Conservation (phyloP, 2,329 filamentous ascomycete genomes). For the Hortaea werneckii region DNA sequence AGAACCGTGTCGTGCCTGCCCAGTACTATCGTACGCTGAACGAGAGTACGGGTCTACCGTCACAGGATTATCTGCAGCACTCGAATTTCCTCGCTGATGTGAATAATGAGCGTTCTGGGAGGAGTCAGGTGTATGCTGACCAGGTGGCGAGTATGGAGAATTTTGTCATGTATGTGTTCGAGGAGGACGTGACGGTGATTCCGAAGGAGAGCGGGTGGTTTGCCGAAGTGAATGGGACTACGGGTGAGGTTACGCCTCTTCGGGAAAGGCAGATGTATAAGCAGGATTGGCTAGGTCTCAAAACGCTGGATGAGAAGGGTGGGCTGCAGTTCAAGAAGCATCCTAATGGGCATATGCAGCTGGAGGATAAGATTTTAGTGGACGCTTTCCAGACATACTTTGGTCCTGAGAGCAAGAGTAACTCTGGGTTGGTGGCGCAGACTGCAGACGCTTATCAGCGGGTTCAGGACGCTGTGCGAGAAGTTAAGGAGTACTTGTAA, state of each 20-base stretch:
- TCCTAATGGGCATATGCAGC: slow-evolving; percentile 73
- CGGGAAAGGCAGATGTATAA: slow-evolving; percentile 63
- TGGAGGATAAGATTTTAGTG: slow-evolving; percentile 56
- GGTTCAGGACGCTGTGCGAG: background rate
- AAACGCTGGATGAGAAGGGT: slow-evolving; percentile 65
- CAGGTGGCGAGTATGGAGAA: slow-evolving; percentile 61
- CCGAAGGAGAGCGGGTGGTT: slow-evolving; percentile 92
- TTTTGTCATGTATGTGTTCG: slow-evolving; percentile 81
- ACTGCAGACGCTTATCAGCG: background rate
- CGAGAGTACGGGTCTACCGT: slow-evolving; percentile 43
- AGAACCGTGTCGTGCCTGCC: slow-evolving; percentile 73
- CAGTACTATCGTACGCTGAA: slow-evolving; percentile 79
- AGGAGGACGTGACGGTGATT: slow-evolving; percentile 72
- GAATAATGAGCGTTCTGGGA: slow-evolving; percentile 76
- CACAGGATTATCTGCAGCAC: slow-evolving; percentile 59
- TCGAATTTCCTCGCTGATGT: slow-evolving; percentile 91
- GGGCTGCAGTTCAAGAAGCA: slow-evolving; percentile 65
- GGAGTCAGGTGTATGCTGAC: slow-evolving; percentile 64
- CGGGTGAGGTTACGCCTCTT: slow-evolving; percentile 53
- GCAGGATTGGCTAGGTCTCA: slow-evolving; percentile 90
- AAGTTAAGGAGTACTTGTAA: background rate
- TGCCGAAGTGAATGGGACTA: slow-evolving; percentile 65
- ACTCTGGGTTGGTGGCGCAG: background rate
- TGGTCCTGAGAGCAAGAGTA: slow-evolving; percentile 32
- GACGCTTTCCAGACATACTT: slow-evolving; percentile 59